These are phyloP conservation scores for Mucor saturninus DNA, from an alignment of 371 early-diverging fungal genomes.

Conservation along the genomic window DNA sequence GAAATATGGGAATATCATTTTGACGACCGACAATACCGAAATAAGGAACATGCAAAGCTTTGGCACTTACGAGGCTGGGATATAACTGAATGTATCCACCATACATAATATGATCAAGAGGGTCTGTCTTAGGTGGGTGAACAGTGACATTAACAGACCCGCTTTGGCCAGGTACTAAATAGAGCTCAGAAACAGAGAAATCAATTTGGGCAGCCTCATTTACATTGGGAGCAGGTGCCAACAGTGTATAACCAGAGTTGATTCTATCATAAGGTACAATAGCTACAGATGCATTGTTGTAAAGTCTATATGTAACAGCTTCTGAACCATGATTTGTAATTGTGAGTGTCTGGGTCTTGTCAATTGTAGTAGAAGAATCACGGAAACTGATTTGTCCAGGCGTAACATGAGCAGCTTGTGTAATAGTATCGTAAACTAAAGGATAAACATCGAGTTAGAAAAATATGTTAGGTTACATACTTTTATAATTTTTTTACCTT, in stretches of 20 bases:
- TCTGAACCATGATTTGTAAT: conserved; percentile 59
- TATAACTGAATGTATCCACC: conserved; percentile 35
- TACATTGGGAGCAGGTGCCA: conserved; percentile 24
- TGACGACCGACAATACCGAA: too few relatives aligned
- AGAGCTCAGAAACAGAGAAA: conserved; percentile 65
- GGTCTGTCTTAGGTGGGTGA: conserved; percentile 36
- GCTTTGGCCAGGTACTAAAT: conserved; percentile 61
- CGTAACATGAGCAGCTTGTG: conserved; percentile 44
- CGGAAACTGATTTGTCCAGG: conserved; percentile 71
- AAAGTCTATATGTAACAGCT: conserved; percentile 49
- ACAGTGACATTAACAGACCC: conserved; percentile 18
- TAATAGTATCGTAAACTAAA: conserved; percentile 56
- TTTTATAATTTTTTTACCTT: conserved; percentile 23
- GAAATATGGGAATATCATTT: neutral
- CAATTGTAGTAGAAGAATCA: conserved; percentile 49
- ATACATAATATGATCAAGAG: conserved; percentile 30
- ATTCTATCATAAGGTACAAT: conserved; percentile 34
- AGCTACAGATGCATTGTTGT: conserved; percentile 39
- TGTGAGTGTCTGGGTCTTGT: conserved; percentile 38
- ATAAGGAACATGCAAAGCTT: too few relatives aligned
- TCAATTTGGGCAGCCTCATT: conserved; percentile 52
- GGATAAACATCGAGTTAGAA: neutral
- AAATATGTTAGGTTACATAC: neutral
- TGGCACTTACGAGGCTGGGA: too few relatives aligned
- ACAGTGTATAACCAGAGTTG: conserved; percentile 10